Conservation (phyloP, 2,329 filamentous ascomycete genomes). For the Monosporascus sp. region DNA sequence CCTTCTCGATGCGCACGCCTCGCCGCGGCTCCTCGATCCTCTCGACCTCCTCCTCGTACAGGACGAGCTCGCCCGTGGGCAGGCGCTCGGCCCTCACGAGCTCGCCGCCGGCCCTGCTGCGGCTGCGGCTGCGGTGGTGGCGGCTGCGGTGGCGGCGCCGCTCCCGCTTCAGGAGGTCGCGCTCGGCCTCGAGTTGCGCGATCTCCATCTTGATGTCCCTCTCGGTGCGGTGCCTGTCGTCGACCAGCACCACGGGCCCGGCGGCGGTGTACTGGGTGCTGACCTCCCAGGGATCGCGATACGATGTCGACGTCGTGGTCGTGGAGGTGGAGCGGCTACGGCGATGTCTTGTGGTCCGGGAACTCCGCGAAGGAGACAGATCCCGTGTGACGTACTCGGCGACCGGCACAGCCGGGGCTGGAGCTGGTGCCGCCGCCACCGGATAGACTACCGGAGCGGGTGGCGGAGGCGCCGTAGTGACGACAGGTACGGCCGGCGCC, state of each 20-base stretch:
- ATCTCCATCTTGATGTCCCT: slow-evolving; percentile 70
- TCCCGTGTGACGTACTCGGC: slow-evolving; percentile 45
- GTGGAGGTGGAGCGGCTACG: slow-evolving; percentile 30
- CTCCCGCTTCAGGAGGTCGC: slow-evolving; percentile 21
- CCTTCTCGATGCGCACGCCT: slow-evolving; percentile 71
- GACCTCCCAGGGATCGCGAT: slow-evolving; percentile 28
- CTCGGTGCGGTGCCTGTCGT: slow-evolving; percentile 39
- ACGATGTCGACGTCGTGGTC: slow-evolving; percentile 31
- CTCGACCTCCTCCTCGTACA: slow-evolving; percentile 58
- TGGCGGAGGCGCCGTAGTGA: slow-evolving; percentile 22
- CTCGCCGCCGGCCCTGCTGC: slow-evolving; percentile 44
- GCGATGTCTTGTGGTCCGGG: slow-evolving; percentile 7
- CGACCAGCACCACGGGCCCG: slow-evolving; percentile 37
- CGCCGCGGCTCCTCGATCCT: slow-evolving; percentile 47
- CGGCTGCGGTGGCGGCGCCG: slow-evolving; percentile 21
- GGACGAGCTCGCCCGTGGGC: slow-evolving; percentile 56
- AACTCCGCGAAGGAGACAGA: slow-evolving; percentile 39
- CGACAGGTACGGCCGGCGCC: slow-evolving; percentile 20
- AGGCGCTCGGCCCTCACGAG: slow-evolving; percentile 52
- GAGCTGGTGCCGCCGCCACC: slow-evolving; percentile 10
- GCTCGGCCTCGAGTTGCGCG: slow-evolving; percentile 62
- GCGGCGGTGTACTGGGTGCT: slow-evolving; percentile 27
- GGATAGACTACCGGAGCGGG: slow-evolving; percentile 10
- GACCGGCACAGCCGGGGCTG: slow-evolving; percentile 32
- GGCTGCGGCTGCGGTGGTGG: slow-evolving; percentile 30